phyloP scores from a whole-genome alignment of 331 rosid genomes.

The Saraca asoca region DNA sequence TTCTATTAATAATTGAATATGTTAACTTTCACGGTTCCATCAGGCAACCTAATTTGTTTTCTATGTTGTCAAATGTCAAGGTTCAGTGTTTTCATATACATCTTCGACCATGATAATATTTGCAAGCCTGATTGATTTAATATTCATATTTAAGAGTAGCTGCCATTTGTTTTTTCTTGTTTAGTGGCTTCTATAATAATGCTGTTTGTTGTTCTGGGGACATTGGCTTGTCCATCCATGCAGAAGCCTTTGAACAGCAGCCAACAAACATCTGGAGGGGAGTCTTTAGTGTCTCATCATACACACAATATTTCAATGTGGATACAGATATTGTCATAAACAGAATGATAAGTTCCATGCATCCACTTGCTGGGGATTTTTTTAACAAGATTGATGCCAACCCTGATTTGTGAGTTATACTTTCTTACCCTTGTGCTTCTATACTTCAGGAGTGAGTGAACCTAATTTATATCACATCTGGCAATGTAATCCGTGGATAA shows the following conservation, averaged over 20 bases:
- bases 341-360: slow-evolving; percentile 72
- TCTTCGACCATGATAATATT: slow-evolving; percentile 4
- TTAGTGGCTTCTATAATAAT: slow-evolving; percentile 14
- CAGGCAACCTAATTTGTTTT: not conserved
- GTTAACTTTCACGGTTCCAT: slow-evolving; percentile 11
- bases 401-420: slow-evolving; percentile 79
- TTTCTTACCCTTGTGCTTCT: slow-evolving; percentile 15
- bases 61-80: slow-evolving; percentile 17
- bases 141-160: slow-evolving; percentile 20
- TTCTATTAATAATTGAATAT: slow-evolving; percentile 17
- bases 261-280: slow-evolving; percentile 87
- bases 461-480: slow-evolving; percentile 4
- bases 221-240: slow-evolving; percentile 36
- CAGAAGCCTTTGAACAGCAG: slow-evolving; percentile 83
- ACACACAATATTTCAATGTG: slow-evolving; percentile 77
- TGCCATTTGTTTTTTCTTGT: slow-evolving; percentile 16
- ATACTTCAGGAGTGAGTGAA: slow-evolving; percentile 8
- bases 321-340: slow-evolving; percentile 74
- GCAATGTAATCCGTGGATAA: not conserved
- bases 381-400: slow-evolving; percentile 85
- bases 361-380: slow-evolving; percentile 76
- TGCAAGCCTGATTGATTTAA: slow-evolving; percentile 15
- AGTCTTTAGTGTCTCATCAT: slow-evolving; percentile 68
- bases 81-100: slow-evolving; percentile 6
- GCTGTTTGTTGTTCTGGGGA: not conserved